Evolutionary conservation across 1,139 yeast genomes (phyloP).

Genomic region (Saccharomyces uvarum): DNA sequence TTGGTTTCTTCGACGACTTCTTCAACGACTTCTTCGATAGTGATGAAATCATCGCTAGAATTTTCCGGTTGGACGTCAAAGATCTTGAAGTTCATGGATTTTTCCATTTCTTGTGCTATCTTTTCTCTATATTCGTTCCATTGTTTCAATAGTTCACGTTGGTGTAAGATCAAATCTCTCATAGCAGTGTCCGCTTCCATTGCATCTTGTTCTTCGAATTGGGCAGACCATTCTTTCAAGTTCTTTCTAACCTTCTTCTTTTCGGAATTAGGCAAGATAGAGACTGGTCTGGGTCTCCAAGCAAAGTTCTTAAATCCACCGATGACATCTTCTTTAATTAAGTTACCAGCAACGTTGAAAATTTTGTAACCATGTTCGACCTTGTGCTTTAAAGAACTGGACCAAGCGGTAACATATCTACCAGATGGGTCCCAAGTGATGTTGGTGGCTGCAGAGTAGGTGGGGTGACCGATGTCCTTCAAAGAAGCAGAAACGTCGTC

Average conservation of each 20-base stretch:
- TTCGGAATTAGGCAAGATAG: constrained; percentile 67
- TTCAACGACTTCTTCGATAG: constrained; percentile 36
- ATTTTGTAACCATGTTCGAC: constrained; percentile 87
- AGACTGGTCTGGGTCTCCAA: constrained; percentile 97
- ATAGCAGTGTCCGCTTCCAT: constrained; percentile 94
- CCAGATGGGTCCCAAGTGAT: constrained; percentile 96
- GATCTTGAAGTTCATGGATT: constrained; percentile 16
- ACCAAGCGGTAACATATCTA: constrained; percentile 80
- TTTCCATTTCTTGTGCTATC: constrained; percentile 10
- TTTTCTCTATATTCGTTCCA: constrained; percentile 71
- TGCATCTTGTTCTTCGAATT: constrained; percentile 91
- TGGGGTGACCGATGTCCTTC: constrained; percentile 56
- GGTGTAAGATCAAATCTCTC: constrained; percentile 78
- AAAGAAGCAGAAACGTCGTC: constrained; percentile 45
- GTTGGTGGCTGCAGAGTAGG: constrained; percentile 74
- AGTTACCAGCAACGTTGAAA: constrained; percentile 74
- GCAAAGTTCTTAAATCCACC: constrained; percentile 82
- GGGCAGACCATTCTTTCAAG: constrained; percentile 81
- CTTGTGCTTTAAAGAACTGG: constrained; percentile 77
- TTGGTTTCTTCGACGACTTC: constrained; percentile 54
- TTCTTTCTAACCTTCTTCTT: constrained; percentile 82
- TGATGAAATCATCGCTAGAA: constrained; percentile 37
- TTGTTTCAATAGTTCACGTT: constrained; percentile 75
- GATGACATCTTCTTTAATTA: constrained; percentile 65
- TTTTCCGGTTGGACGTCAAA: constrained; percentile 35